Evolutionary conservation across 176 grass and related monocot genomes (phyloP), one percentile per base, ranked within the genome.

Genomic region (Typha latifolia): DNA sequence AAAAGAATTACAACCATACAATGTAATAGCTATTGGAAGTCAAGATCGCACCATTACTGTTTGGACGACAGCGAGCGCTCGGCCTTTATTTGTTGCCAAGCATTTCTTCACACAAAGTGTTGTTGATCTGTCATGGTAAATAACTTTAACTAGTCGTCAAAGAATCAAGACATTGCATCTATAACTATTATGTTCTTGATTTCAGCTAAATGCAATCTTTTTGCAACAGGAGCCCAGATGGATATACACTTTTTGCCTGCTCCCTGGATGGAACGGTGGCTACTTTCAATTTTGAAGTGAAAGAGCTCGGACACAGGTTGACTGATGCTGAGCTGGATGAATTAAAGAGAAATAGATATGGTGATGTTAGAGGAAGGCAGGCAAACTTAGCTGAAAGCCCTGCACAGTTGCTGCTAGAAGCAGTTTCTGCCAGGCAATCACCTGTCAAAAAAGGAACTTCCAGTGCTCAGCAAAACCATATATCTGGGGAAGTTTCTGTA

Each of bases 11-110:
- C 89, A 90, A 71, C 94, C 83, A 0, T 99, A 99, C 70, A 99
- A 99, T 62, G 76, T 99, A 61, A 99, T 99, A 81, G 94, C 94
- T 75, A 99, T 93, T 71, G 94, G 94, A 66, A 99, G 94, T 77
- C 94, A 99, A 73, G 94, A 99, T 78, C 80, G 89, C 67, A 99
- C 94, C 21, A 93, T 99, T 75, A 99, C 94, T 65, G 89, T 99
- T 47, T 99, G 94, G 94, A 99, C 94, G 1, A 99, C 94, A 73
- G 89, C 89, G 7, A 92, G 94, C 78, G 83, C 89, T n/a, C 75
- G 89, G 0, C 94, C 94, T 61, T 77, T 99, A 20, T 99, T 99
- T 82, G 94, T 99, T 68, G 94, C 94, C 7, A 99, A 99, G 62
- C 89, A 99, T 81, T 99, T 93, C 69, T 99, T 99, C 70, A 76